A percentile compares a stretch with the other conserved stretches of the same genome.
Conservation (phyloP, 768 basidiomycete species). For the Tubosaeta brunneosetosa region DNA sequence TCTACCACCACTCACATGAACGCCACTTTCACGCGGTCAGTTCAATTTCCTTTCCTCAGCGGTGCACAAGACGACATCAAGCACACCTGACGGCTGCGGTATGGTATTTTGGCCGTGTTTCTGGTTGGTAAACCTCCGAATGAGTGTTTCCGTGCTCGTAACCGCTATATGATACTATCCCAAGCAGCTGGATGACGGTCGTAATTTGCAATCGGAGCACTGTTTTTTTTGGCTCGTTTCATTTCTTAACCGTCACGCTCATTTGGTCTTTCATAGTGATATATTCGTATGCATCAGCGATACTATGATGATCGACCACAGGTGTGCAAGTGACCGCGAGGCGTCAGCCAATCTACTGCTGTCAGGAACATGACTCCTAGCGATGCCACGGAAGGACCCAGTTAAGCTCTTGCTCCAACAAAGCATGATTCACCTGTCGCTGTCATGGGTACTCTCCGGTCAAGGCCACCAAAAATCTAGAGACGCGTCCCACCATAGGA, state of each 20-base stretch:
- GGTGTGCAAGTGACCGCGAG: too few relatives aligned
- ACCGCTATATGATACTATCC: constrained; percentile 13
- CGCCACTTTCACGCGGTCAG: constrained; percentile 1
- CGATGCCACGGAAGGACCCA: too few relatives aligned
- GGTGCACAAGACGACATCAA: constrained; percentile 22
- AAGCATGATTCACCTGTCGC: too few relatives aligned
- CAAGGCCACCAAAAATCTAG: too few relatives aligned
- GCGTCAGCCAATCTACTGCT: too few relatives aligned
- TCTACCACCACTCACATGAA: not conserved
- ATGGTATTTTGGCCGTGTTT: constrained; percentile 15
- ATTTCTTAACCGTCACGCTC: not conserved
- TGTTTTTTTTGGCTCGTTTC: not conserved
- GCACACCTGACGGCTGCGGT: constrained; percentile 18
- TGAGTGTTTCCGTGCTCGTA: constrained; percentile 11
- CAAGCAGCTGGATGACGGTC: constrained; percentile 21
- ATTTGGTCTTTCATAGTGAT: not conserved
- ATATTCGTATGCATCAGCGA: too few relatives aligned
- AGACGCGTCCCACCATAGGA: too few relatives aligned
- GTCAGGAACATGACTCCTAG: too few relatives aligned
- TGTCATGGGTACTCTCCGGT: too few relatives aligned
- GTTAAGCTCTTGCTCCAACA: too few relatives aligned
- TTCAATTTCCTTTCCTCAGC: not conserved
- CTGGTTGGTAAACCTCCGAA: not conserved
- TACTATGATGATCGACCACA: too few relatives aligned
- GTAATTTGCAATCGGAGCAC: constrained; percentile 29